Evolutionary conservation across 768 basidiomycete species (phyloP).

Genomic region (Scleroderma bovista): DNA sequence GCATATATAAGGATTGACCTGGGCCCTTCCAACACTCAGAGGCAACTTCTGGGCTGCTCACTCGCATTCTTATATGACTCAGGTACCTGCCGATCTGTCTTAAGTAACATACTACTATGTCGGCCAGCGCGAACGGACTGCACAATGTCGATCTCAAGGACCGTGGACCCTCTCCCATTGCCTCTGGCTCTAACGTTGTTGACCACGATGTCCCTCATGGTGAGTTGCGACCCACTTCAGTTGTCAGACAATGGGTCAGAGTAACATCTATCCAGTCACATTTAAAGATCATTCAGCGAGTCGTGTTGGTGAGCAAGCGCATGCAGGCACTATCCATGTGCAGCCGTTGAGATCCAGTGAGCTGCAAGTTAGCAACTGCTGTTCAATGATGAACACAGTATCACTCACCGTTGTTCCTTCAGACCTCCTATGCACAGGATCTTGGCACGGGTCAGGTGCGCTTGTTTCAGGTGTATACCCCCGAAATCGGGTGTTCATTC

Average conservation of each 20-base stretch:
- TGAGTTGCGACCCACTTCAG: conserved; percentile 29
- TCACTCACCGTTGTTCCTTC: conserved; percentile 2
- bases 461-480: not conserved
- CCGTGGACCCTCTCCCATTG: conserved; percentile 37
- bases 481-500: not conserved
- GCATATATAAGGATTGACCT: no score
- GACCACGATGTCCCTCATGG: conserved; percentile 67
- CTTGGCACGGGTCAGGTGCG: conserved; percentile 59
- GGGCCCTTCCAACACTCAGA: no score
- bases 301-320: conserved; percentile 20
- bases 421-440: conserved; percentile 93
- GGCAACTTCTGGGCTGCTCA: no score
- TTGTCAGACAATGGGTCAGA: conserved; percentile 9
- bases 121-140: conserved; percentile 19
- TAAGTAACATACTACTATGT: conserved; percentile 15
- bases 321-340: conserved; percentile 57
- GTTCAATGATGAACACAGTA: not conserved
- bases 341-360: conserved; percentile 80
- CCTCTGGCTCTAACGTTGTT: conserved; percentile 51
- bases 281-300: conserved; percentile 47
- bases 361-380: conserved; percentile 64
- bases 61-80: not conserved
- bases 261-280: conserved; percentile 48
- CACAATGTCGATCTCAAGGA: conserved; percentile 51
- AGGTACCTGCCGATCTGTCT: not conserved